A percentile compares a stretch with the other conserved stretches of the same genome.
Conservation (phyloP, 2,329 filamentous ascomycete species). For the Claviceps purpurea region DNA sequence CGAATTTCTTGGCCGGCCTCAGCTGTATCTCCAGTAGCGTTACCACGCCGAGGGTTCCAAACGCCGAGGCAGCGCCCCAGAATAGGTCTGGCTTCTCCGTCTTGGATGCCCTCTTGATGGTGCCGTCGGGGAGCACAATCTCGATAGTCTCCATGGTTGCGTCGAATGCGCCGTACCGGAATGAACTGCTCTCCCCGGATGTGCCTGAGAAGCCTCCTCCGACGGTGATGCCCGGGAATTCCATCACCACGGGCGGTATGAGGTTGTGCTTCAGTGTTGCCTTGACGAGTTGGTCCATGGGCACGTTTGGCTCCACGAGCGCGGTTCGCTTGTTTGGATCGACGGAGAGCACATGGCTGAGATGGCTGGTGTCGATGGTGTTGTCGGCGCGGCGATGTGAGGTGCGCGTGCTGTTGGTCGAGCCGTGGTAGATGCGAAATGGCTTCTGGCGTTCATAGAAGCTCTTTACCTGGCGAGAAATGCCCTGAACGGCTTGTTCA, state of each 20-base stretch:
- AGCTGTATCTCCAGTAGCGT: slow-evolving; percentile 50
- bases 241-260: slow-evolving; percentile 60
- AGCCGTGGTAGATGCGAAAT: slow-evolving; percentile 66
- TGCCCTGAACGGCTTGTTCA: slow-evolving; percentile 26
- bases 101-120: slow-evolving; percentile 40
- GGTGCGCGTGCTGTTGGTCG: slow-evolving; percentile 61
- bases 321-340: slow-evolving; percentile 42
- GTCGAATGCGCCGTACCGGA: slow-evolving; percentile 60
- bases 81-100: slow-evolving; percentile 41
- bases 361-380: slow-evolving; percentile 48
- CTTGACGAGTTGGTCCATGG: slow-evolving; percentile 61
- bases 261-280: slow-evolving; percentile 49
- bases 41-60: slow-evolving; percentile 54
- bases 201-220: slow-evolving; percentile 61
- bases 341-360: slow-evolving; percentile 51
- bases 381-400: slow-evolving; percentile 24
- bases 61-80: slow-evolving; percentile 48
- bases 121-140: slow-evolving; percentile 55
- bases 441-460: slow-evolving; percentile 33
- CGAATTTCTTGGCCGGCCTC: slow-evolving; percentile 36
- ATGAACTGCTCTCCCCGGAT: slow-evolving; percentile 58
- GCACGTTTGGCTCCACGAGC: slow-evolving; percentile 62
- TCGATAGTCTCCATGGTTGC: slow-evolving; percentile 49
- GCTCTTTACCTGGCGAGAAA: slow-evolving; percentile 28
- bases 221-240: slow-evolving; percentile 63